Percentiles rank a stretch among this genome's conserved stretches.
Conservation (phyloP, 2,329 filamentous ascomycete species). For the Epichloe uncinata region DNA sequence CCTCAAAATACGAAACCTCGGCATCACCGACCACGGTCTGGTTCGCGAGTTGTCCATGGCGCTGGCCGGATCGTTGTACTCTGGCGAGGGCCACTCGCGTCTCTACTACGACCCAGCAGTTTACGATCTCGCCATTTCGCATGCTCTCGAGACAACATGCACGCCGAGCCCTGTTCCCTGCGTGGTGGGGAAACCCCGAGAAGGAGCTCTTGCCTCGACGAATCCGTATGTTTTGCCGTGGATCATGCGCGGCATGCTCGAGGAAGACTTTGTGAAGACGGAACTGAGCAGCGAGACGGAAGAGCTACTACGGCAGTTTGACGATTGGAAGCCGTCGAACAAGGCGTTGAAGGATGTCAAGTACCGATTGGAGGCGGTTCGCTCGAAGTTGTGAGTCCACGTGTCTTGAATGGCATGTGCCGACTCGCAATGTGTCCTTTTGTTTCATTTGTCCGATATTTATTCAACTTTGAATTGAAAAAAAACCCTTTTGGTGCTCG, state of each 20-base stretch:
- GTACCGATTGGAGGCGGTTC: constrained; percentile 80
- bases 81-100: constrained; percentile 83
- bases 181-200: constrained; percentile 10
- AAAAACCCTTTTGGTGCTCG: too few relatives aligned
- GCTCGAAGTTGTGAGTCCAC: constrained; percentile 56
- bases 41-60: constrained; percentile 81
- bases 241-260: constrained; percentile 85
- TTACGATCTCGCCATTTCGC: constrained; percentile 65
- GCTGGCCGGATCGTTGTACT: constrained; percentile 80
- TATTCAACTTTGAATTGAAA: not conserved
- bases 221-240: constrained; percentile 92
- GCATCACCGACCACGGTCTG: constrained; percentile 83
- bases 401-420: too few relatives aligned
- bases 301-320: constrained; percentile 73
- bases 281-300: constrained; percentile 66
- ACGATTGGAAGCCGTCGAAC: constrained; percentile 80
- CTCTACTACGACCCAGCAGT: constrained; percentile 83
- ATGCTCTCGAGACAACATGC: constrained; percentile 58
- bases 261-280: constrained; percentile 80
- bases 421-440: not conserved
- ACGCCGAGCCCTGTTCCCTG: constrained; percentile 27
- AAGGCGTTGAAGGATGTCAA: constrained; percentile 95
- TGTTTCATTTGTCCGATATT: not conserved
- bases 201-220: constrained; percentile 30
- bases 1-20: constrained; percentile 85